Evolutionary conservation across 768 basidiomycete species (phyloP), one percentile per base, ranked within the genome.

Genomic region (Lactifluus hygrophoroides): DNA sequence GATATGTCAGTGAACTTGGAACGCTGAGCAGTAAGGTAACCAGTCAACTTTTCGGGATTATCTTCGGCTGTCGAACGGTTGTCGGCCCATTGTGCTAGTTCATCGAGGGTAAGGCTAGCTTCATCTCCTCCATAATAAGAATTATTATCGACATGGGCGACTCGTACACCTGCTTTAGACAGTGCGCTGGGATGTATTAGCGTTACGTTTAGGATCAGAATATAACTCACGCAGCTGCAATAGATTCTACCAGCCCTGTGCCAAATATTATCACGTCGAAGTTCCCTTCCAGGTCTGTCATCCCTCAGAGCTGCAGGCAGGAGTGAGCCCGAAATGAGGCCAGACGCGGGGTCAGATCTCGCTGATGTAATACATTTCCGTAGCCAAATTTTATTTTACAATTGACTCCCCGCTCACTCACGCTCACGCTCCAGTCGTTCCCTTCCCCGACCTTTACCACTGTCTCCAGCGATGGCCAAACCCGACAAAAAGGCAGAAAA

Each of bases 71-170:
- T 53, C 14, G 68, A 66, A 28, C 69, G 72, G 0, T 64, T 56
- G 47, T 84, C 76, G 10, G 81, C 80, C 91, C 90, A 94, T 45
- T 76, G 67, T 2, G 81, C 67, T 17, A 96, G 77, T 67, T 98
- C 95, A 55, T 90, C 83, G 1, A 94, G 74, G 0, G 88, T 85
- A 27, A 97, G 70, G 25, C 84, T 87, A 0, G 94, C 92, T 69
- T 93, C 83, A 47, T 84, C 76, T 14, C 78, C 85, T 45, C 94
- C 95, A 66, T 98, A 98, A 69, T 92, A 90, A 0, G 80, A 69
- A 63, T 94, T 89, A 17, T 76, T 71, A 69, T 98, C 95, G 61
- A 97, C 72, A 64, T 98, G 95, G 0, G 89, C 90, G 27, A 97
- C 85, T 60, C 81, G 87, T 71, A 87, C 84, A 44, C 93, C 92